Evolutionary conservation across 2,329 filamentous ascomycete genomes (phyloP).

Genomic region (Cladobotryum mycophilum): DNA sequence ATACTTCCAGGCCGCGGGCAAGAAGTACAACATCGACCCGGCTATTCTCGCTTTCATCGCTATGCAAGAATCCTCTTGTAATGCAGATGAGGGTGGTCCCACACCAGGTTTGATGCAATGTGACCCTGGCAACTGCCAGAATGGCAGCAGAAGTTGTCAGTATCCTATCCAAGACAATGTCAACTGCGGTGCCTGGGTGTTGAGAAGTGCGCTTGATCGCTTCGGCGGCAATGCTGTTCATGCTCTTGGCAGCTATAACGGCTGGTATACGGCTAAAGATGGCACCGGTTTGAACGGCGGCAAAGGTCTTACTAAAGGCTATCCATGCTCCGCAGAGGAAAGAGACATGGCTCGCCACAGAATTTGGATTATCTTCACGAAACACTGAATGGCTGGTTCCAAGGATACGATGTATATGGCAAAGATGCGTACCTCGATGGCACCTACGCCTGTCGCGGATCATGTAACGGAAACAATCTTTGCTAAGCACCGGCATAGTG

Average conservation of each 20-base stretch:
- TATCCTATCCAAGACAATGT: conserved; percentile 29
- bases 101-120: conserved; percentile 32
- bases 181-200: conserved; percentile 26
- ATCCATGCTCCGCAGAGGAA: too few species aligned
- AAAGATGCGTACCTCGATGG: too few species aligned
- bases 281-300: too few species aligned
- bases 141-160: conserved; percentile 17
- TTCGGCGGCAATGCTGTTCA: conserved; percentile 24
- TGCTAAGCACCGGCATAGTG: too few species aligned
- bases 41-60: conserved; percentile 30
- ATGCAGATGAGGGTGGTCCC: conserved; percentile 25
- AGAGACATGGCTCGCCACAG: too few species aligned
- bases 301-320: too few species aligned
- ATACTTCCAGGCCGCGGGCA: conserved; percentile 25
- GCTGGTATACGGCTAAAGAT: too few species aligned
- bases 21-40: conserved; percentile 26
- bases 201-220: conserved; percentile 20
- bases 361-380: too few species aligned
- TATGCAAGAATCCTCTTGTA: conserved; percentile 32
- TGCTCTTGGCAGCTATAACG: conserved; percentile 19
- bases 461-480: too few species aligned
- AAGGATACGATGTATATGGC: too few species aligned
- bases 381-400: too few species aligned
- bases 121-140: conserved; percentile 14
- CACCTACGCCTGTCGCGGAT: too few species aligned